These are phyloP conservation scores for Kockovaella imperatae DNA, from an alignment of 768 basidiomycete species.

Conservation along the genomic window DNA sequence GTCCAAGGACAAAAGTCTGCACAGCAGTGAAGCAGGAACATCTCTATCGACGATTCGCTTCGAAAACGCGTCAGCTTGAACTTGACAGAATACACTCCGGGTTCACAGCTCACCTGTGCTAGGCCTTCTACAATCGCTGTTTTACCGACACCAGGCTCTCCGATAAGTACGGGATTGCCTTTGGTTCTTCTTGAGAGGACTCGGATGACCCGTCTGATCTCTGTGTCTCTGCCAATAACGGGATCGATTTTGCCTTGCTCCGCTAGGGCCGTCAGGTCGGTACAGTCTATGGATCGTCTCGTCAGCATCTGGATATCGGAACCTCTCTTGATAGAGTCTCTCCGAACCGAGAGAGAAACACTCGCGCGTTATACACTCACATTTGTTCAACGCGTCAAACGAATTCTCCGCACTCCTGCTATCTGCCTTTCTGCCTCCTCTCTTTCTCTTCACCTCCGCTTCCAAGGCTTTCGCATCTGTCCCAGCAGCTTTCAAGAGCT, in stretches of 20 bases:
- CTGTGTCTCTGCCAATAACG: constrained; percentile 58
- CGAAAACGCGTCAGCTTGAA: too few species aligned
- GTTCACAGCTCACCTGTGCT: too few species aligned
- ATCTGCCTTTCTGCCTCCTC: constrained; percentile 79
- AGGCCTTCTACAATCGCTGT: constrained; percentile 92
- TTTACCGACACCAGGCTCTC: constrained; percentile 83
- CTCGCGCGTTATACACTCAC: constrained; percentile 15
- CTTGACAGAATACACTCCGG: too few species aligned
- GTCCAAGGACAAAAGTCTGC: constrained; percentile 58
- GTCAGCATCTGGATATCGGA: neutral
- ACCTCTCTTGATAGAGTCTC: neutral
- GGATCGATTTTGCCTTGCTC: constrained; percentile 48
- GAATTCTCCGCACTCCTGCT: constrained; percentile 79
- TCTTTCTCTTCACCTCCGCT: constrained; percentile 43
- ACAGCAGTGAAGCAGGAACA: constrained; percentile 44
- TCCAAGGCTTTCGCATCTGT: constrained; percentile 45
- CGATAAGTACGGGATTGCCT: constrained; percentile 94
- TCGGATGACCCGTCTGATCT: constrained; percentile 75
- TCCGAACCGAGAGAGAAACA: neutral
- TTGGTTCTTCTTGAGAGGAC: constrained; percentile 78
- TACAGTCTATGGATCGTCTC: constrained; percentile 21
- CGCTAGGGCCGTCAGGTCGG: constrained; percentile 46
- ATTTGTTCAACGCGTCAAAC: constrained; percentile 83
- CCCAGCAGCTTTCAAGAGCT: constrained; percentile 70
- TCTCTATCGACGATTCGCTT: constrained; percentile 89